A percentile compares a stretch with the other conserved stretches of the same genome.
Evolutionary conservation across 2,329 filamentous ascomycete species (phyloP).

Genomic region (Microascus cirrosus): DNA sequence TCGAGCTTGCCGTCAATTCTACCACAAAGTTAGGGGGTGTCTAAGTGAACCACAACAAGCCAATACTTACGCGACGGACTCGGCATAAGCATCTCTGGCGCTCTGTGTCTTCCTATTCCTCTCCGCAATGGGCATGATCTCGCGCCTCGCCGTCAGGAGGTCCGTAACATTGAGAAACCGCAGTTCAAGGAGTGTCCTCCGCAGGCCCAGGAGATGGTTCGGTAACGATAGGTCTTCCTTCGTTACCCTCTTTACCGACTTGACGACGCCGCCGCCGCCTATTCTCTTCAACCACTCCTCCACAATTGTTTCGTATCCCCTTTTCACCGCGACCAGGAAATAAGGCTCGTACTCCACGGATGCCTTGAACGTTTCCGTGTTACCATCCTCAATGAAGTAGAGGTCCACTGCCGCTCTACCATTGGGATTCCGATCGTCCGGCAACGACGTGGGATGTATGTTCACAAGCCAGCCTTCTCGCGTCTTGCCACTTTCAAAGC

Average conservation of each 20-base stretch:
- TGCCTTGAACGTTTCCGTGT: constrained; percentile 79
- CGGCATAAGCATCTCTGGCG: constrained; percentile 96
- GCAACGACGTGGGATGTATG: constrained; percentile 78
- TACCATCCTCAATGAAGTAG: constrained; percentile 77
- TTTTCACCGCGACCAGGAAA: constrained; percentile 83
- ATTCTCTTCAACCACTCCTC: constrained; percentile 88
- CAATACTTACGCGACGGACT: constrained; percentile 69
- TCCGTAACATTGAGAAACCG: constrained; percentile 81
- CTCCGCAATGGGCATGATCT: constrained; percentile 83
- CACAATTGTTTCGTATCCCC: constrained; percentile 79
- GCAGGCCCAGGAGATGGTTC: constrained; percentile 88
- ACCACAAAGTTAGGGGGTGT: not conserved
- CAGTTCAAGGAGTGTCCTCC: constrained; percentile 77
- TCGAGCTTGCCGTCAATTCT: constrained; percentile 61
- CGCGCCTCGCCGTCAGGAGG: constrained; percentile 71
- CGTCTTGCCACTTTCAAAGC: constrained; percentile 76
- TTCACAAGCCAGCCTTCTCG: constrained; percentile 91
- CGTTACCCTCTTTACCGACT: constrained; percentile 63
- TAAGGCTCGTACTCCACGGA: constrained; percentile 96
- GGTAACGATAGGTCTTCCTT: constrained; percentile 94
- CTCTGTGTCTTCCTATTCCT: constrained; percentile 95
- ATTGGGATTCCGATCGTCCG: constrained; percentile 73
- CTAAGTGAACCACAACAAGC: no score
- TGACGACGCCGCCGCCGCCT: constrained; percentile 69
- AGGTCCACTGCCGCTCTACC: constrained; percentile 88